phyloP scores from a whole-genome alignment of 148 eudicot species.

The Tetragonia tetragonoides region DNA sequence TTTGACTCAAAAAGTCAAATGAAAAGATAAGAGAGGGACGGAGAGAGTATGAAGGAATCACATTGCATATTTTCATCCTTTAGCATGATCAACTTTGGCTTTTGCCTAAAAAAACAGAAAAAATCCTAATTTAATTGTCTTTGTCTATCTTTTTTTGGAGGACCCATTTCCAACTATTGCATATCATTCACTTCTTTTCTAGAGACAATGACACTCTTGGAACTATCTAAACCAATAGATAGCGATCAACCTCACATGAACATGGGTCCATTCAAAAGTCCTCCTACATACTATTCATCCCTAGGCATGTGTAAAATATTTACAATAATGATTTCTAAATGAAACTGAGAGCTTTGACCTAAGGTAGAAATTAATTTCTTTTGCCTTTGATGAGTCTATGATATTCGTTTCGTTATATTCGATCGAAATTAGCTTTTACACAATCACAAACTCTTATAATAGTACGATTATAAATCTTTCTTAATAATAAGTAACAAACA shows the following conservation, averaged over 20 bases:
- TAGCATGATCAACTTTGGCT: background rate
- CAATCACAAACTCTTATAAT: no score
- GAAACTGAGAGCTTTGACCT: no score
- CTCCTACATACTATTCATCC: slow-evolving; percentile 4
- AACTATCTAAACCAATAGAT: slow-evolving; percentile 25
- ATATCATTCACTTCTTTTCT: slow-evolving; percentile 18
- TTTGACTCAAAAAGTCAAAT: no score
- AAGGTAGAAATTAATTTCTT: no score
- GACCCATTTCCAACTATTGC: background rate
- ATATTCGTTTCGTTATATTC: no score
- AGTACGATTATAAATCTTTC: no score
- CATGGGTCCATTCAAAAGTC: background rate
- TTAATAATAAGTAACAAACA: no score
- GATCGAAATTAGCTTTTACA: no score
- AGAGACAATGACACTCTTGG: slow-evolving; percentile 39
- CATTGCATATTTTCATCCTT: no score
- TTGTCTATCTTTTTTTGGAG: background rate
- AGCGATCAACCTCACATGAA: slow-evolving; percentile 17
- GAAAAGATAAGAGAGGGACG: no score
- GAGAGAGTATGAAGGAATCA: no score
- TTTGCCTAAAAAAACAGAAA: background rate
- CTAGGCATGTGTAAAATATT: background rate
- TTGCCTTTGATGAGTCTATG: no score
- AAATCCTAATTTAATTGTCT: background rate
- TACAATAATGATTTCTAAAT: background rate